These are phyloP conservation scores for Niebla homalea DNA, from an alignment of 495 filamentous ascomycete genomes.

Conservation along the genomic window DNA sequence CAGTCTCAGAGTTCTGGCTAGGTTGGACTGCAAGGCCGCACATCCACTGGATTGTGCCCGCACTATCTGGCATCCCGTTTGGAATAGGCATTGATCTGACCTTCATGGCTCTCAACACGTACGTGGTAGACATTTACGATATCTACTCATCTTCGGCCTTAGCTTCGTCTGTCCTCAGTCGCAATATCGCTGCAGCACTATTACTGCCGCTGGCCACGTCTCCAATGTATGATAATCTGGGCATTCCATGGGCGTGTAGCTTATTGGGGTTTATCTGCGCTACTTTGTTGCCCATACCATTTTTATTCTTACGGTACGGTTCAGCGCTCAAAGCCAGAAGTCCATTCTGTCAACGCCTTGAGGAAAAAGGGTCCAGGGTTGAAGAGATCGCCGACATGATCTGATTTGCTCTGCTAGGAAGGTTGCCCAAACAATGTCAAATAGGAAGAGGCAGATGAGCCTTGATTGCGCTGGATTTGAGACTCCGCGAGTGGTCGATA, in stretches of 20 bases:
- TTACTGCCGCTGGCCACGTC: not conserved
- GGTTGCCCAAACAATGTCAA: too few species aligned
- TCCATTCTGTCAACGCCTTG: too few species aligned
- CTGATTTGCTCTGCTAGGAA: too few species aligned
- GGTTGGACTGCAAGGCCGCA: slow-evolving; percentile 40
- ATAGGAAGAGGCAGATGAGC: too few species aligned
- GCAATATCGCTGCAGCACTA: not conserved
- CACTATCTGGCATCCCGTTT: slow-evolving; percentile 49
- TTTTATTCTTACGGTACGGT: not conserved
- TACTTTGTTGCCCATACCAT: not conserved
- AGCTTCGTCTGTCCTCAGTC: not conserved
- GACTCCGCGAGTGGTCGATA: too few species aligned
- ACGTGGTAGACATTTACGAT: not conserved
- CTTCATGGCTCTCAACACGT: too few species aligned
- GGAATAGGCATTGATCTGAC: slow-evolving; percentile 48
- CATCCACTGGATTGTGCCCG: slow-evolving; percentile 50
- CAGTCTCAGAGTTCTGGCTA: slow-evolving; percentile 28
- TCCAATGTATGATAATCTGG: not conserved
- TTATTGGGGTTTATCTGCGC: not conserved
- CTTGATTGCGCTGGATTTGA: too few species aligned
- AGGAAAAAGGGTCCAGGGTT: too few species aligned
- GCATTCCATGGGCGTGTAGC: not conserved
- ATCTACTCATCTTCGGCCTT: not conserved
- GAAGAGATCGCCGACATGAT: too few species aligned
- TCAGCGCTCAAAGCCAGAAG: too few species aligned